Evolutionary conservation across 192 early-diverging fungal species (phyloP).

Genomic region (Thamnidium elegans): DNA sequence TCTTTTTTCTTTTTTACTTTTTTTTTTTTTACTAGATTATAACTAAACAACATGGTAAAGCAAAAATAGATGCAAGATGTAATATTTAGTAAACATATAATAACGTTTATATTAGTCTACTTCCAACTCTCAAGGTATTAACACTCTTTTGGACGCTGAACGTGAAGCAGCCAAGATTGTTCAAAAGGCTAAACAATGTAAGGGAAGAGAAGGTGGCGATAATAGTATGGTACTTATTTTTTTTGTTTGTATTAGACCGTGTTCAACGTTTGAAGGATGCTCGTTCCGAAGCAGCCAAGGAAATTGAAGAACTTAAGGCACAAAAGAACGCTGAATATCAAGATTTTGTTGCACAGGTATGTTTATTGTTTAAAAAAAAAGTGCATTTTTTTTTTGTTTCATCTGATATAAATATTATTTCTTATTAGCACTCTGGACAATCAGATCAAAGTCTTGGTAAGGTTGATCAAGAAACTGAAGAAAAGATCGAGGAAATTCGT

Average conservation of each 20-base stretch:
- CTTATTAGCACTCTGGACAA: constrained; percentile 64
- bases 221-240: not conserved
- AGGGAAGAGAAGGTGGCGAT: constrained; percentile 15
- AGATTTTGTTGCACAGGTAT: constrained; percentile 68
- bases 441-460: constrained; percentile 60
- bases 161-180: constrained; percentile 94
- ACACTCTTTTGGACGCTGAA: constrained; percentile 96
- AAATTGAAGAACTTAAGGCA: constrained; percentile 82
- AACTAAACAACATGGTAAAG: too few species aligned
- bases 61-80: too few species aligned
- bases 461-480: constrained; percentile 68
- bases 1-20: too few species aligned
- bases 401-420: constrained; percentile 12
- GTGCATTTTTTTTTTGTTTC: not conserved
- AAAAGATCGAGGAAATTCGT: constrained; percentile 61
- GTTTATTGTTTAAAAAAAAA: not conserved
- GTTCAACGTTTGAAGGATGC: constrained; percentile 92
- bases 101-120: constrained; percentile 19
- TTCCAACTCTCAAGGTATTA: constrained; percentile 86
- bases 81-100: too few species aligned
- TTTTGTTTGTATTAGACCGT: constrained; percentile 59
- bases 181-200: constrained; percentile 86
- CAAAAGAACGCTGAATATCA: constrained; percentile 82
- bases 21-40: too few species aligned
- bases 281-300: constrained; percentile 89